Base-by-base conservation (phyloP, 345 rosid species). In the Populus ilicifolia region DNA sequence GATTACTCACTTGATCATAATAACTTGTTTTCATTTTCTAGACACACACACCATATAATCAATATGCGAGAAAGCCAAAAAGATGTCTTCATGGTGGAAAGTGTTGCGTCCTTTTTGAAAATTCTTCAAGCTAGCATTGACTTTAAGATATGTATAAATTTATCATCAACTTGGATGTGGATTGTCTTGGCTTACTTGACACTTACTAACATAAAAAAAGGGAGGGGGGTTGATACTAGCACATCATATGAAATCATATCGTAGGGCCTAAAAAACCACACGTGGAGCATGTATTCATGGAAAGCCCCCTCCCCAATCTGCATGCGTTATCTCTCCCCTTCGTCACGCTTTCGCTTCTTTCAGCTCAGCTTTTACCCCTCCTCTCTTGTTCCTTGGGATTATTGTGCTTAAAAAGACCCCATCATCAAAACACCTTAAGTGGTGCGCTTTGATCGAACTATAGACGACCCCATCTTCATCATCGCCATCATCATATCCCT, bases 271-370 rank as follows among this genome's bases (percentile, higher is more conserved):
- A 6, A 75, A 80, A 65, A 78, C 82, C 88, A 82, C 88, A 90
- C 88, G 89, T 85, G 90, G 89, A 85, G 79, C 74, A 46, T 76
- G 76, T 86, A 74, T 18, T 79, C 61, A 73, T 48, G 69, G 38
- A 64, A 46, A 38, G 39, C 30, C 50, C 43, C 56, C 59, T 41
- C 44, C 16, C 67, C 35, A 17, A 50, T 78, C 18, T 83, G 87
- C 86, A 85, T 83, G 87, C 85, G 79, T 81, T 84, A 59, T 46
- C 75, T 27, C 76, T 64, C 68, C 70, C 78, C 78, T 72, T 68
- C 91, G 91, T 87, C 93, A 91, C 80, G 93, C 91, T 88, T 86
- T 88, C 90, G 90, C 78, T 74, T 71, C 84, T 67, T 72, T 75
- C 77, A 82, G 70, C 80, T 88, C 90, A 90, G 75, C 83, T 65